Evolutionary conservation across 1,284 basidiomycete species (phyloP).

Genomic region (Trichosporon sp.): DNA sequence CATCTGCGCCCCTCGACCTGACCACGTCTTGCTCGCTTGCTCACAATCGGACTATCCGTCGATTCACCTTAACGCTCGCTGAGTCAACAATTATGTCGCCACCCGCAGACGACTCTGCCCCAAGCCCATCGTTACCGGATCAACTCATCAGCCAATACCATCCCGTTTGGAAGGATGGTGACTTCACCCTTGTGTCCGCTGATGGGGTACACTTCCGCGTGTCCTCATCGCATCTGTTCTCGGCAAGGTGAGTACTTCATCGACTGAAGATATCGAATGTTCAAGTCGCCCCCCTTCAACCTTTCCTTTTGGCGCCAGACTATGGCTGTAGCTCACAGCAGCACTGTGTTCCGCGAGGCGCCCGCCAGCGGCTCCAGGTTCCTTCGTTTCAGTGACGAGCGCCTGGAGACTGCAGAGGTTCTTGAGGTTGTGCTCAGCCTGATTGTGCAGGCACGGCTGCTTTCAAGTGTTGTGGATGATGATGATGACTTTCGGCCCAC

Average conservation of each 20-base stretch:
- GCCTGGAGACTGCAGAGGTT: neutral
- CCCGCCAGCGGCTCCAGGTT: neutral
- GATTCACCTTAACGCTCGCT: no score
- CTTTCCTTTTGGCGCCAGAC: no score
- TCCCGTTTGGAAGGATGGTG: neutral
- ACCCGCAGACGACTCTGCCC: no score
- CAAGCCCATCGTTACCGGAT: no score
- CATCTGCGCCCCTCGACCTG: no score
- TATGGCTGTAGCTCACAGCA: neutral
- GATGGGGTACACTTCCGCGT: neutral
- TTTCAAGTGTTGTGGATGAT: no score
- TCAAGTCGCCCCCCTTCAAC: no score
- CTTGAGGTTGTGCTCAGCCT: neutral
- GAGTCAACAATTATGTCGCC: no score
- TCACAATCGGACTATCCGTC: no score
- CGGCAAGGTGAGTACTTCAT: neutral
- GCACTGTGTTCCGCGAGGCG: neutral
- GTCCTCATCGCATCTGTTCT: neutral
- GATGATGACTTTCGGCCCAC: neutral
- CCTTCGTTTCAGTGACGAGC: neutral
- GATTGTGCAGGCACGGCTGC: neutral
- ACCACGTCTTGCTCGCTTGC: no score
- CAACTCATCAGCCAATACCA: no score
- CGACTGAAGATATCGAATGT: no score
- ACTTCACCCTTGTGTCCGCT: neutral